Evolutionary conservation across 2,329 filamentous ascomycete genomes (phyloP).

Genomic region (Colletotrichum melonis): DNA sequence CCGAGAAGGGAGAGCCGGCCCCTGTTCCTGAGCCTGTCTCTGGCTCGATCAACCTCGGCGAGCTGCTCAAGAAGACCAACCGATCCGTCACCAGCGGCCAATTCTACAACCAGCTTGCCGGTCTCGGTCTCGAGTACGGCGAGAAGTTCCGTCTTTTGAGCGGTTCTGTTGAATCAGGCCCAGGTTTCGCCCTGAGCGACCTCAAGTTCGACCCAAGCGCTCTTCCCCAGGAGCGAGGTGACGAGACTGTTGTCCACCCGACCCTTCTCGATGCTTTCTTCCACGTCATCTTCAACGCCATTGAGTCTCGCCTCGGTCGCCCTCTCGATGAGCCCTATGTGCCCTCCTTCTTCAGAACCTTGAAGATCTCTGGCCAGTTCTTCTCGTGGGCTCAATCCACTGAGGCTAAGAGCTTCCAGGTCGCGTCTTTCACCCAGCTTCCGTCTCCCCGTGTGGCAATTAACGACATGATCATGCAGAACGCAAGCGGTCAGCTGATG

Average conservation of each 20-base stretch:
- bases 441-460: slow-evolving; percentile 41
- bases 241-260: slow-evolving; percentile 40
- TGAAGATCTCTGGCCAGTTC: slow-evolving; percentile 39
- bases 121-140: slow-evolving; percentile 40
- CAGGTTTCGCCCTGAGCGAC: slow-evolving; percentile 24
- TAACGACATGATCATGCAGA: slow-evolving; percentile 40
- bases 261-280: slow-evolving; percentile 42
- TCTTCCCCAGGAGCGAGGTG: slow-evolving; percentile 17
- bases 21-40: slow-evolving; percentile 30
- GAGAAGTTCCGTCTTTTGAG: slow-evolving; percentile 39
- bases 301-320: slow-evolving; percentile 39
- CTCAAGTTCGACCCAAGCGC: not conserved
- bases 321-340: slow-evolving; percentile 41
- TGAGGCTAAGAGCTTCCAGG: not conserved
- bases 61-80: slow-evolving; percentile 38
- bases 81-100: slow-evolving; percentile 37
- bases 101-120: slow-evolving; percentile 40
- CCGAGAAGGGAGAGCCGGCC: slow-evolving; percentile 33
- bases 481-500: slow-evolving; percentile 36
- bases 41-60: slow-evolving; percentile 12
- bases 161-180: slow-evolving; percentile 40
- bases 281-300: slow-evolving; percentile 41
- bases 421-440: slow-evolving; percentile 36
- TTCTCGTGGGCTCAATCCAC: slow-evolving; percentile 33
- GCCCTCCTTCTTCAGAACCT: slow-evolving; percentile 39